Percentiles rank a stretch among this genome's conserved stretches.
phyloP scores from a whole-genome alignment of 2,329 filamentous ascomycete genomes.

The Fusarium sp. region DNA sequence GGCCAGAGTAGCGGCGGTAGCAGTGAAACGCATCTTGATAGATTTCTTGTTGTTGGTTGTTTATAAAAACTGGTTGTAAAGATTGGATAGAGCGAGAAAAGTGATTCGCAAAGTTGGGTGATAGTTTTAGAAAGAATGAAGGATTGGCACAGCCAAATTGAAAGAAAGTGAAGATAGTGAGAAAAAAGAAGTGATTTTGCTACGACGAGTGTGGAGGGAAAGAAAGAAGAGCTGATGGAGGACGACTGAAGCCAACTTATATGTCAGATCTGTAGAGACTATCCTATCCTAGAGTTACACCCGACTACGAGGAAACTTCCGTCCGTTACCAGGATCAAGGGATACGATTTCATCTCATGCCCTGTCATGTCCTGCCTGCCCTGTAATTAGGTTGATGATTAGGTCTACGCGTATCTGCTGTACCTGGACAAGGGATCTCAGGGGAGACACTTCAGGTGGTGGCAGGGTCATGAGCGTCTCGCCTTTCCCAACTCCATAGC shows the following conservation, averaged over 20 bases:
- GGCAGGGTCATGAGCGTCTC: conserved; percentile 9
- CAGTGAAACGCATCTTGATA: conserved; percentile 52
- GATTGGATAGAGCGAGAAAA: conserved; percentile 41
- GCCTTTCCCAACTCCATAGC: conserved; percentile 26
- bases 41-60: conserved; percentile 12
- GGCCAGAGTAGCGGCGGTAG: conserved; percentile 49
- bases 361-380: not conserved
- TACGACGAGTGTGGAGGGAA: conserved; percentile 41
- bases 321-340: conserved; percentile 1
- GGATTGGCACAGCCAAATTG: conserved; percentile 46
- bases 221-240: not conserved
- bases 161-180: conserved; percentile 44
- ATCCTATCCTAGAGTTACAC: not conserved
- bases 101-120: conserved; percentile 19
- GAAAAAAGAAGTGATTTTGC: conserved; percentile 38
- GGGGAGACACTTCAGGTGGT: not conserved
- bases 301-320: conserved; percentile 5
- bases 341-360: not conserved
- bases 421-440: not conserved
- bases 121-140: conserved; percentile 45
- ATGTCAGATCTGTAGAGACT: conserved; percentile 24
- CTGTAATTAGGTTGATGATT: not conserved
- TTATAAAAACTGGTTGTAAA: conserved; percentile 18
- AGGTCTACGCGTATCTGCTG: not conserved
- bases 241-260: conserved; percentile 33